A percentile compares a stretch with the other conserved stretches of the same genome.
Evolutionary conservation across 2,329 filamentous ascomycete genomes (phyloP).

Genomic region (Phoma sp.): DNA sequence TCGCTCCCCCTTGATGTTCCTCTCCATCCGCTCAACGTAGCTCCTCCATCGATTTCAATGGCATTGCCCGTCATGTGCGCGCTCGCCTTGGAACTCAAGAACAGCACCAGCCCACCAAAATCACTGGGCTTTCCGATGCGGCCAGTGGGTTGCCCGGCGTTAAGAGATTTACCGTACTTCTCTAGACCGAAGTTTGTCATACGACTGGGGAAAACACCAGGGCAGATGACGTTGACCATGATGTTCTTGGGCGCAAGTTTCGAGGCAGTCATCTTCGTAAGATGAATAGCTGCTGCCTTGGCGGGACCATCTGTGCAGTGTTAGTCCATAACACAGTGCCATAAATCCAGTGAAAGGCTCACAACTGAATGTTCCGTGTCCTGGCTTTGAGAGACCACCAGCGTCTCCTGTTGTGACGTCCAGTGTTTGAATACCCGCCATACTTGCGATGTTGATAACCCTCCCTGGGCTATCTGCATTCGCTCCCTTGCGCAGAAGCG

Average conservation of each 20-base stretch:
- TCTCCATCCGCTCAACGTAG: conserved; percentile 52
- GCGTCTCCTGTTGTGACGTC: conserved; percentile 55
- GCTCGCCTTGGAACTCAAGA: conserved; percentile 48
- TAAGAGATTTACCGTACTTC: conserved; percentile 57
- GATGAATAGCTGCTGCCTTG: conserved; percentile 61
- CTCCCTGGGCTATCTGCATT: conserved; percentile 53
- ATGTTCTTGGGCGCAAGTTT: conserved; percentile 61
- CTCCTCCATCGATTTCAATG: conserved; percentile 57
- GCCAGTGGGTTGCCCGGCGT: conserved; percentile 54
- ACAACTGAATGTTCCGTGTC: conserved; percentile 59
- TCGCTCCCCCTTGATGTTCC: conserved; percentile 30
- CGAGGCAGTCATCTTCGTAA: conserved; percentile 58
- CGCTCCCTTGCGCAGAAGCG: conserved; percentile 55
- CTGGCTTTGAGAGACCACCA: conserved; percentile 61
- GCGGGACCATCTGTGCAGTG: conserved; percentile 53
- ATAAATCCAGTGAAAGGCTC: neutral
- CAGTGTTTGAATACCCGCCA: conserved; percentile 52
- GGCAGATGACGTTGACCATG: conserved; percentile 56
- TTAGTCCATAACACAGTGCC: neutral
- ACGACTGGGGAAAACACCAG: conserved; percentile 58
- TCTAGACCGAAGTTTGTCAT: conserved; percentile 63
- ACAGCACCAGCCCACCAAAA: conserved; percentile 56
- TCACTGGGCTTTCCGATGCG: conserved; percentile 57
- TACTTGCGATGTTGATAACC: conserved; percentile 62
- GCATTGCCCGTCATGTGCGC: conserved; percentile 57